Percentiles rank a stretch among this genome's conserved stretches.
Evolutionary conservation across 768 basidiomycete genomes (phyloP).

Genomic region (Pulveroboletus frians): DNA sequence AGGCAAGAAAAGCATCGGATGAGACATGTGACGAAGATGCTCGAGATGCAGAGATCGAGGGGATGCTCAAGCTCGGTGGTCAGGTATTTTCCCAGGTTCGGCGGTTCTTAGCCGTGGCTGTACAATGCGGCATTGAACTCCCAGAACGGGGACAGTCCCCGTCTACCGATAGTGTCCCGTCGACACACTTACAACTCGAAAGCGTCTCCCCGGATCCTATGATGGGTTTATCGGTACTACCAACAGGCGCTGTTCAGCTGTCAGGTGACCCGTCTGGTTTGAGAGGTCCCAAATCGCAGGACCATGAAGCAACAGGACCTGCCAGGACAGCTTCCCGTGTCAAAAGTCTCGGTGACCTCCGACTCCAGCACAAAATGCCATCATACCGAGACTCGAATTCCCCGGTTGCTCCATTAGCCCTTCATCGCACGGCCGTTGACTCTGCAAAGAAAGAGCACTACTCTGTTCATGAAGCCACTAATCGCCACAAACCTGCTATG

Average conservation of each 20-base stretch:
- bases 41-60: constrained; percentile 55
- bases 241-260: constrained; percentile 2
- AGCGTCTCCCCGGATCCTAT: constrained; percentile 14
- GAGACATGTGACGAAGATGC: constrained; percentile 40
- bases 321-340: constrained; percentile 38
- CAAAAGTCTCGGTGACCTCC: constrained; percentile 52
- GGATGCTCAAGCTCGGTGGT: constrained; percentile 76
- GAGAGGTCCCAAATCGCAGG: constrained; percentile 28
- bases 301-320: constrained; percentile 15
- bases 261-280: constrained; percentile 24
- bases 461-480: constrained; percentile 33
- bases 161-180: constrained; percentile 16
- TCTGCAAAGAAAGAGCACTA: constrained; percentile 38
- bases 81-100: constrained; percentile 79
- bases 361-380: constrained; percentile 28
- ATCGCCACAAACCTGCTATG: constrained; percentile 40
- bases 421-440: constrained; percentile 25
- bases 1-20: constrained; percentile 63
- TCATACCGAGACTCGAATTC: constrained; percentile 36
- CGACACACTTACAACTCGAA: constrained; percentile 14
- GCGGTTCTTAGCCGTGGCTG: constrained; percentile 70
- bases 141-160: constrained; percentile 44
- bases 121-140: constrained; percentile 68
- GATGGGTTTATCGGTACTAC: constrained; percentile 9
- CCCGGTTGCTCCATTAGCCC: constrained; percentile 32